Evolutionary conservation across 2,329 filamentous ascomycete genomes (phyloP), one percentile per base, ranked within the genome.

Genomic region (Fusarium sterilihyphosum): DNA sequence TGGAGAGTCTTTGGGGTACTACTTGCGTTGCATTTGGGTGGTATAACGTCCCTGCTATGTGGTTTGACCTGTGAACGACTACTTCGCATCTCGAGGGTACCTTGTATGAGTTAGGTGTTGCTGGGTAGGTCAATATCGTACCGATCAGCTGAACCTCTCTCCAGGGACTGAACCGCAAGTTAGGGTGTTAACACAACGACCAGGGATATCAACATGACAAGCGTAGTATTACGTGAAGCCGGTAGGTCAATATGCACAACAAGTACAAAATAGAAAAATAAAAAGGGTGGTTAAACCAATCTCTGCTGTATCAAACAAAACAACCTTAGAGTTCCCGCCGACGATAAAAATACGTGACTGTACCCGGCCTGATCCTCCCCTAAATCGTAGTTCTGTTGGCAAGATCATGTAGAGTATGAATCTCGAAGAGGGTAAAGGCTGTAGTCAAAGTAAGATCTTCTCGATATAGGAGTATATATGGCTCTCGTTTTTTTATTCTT

Each of bases 61-160:
- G 49, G 31, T 37, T 53, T 5, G 18, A 53, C n/a, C 31, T 35
- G 2, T 37, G 9, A 53, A 53, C n/a, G 4, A 6, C 12, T 6
- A 5, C 8, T 18, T 3, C 10, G 13, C 6, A 29, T 18, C 4
- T 47, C 40, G 3, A 61, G 17, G 35, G 35, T 18, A 37, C 4
- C 1, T 37, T 37, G 35, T 17, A 37, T 17, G 35, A 37, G 35
- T 2, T 37, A 16, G 35, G 35, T 37, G 16, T 49, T 14, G 40
- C 54, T 12, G 64, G 53, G 26, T 31, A 67, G 3, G 46, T 41
- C 26, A 61, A 53, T 6, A 41, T 35, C 11, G 37, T 47, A 10
- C 44, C 52, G 16, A 41, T 37, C 53, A 53, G 40, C n/a, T 61
- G 65, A 40, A 52, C 11, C 6, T 54, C 33, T 54, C 65, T 33